These are phyloP conservation scores for Podaxis carcinomalis DNA, from an alignment of 768 basidiomycete genomes.

Conservation along the genomic window DNA sequence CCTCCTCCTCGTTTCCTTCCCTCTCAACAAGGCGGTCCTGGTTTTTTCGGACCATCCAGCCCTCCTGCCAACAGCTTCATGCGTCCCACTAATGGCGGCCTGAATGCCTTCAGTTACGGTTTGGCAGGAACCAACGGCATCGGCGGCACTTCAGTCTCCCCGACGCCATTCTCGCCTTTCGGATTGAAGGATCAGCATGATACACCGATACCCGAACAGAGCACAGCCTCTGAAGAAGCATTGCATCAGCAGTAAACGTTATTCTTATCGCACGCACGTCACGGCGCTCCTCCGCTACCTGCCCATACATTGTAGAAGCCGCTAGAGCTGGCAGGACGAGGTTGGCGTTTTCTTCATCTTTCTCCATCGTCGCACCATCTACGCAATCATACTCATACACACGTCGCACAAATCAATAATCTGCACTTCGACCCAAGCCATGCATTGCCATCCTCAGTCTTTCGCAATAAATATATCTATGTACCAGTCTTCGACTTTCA, in stretches of 20 bases:
- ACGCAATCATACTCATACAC: constrained; percentile 14
- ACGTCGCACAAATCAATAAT: constrained; percentile 12
- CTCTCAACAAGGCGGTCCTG: constrained; percentile 15
- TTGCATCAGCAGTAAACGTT: constrained; percentile 28
- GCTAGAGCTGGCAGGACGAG: constrained; percentile 36
- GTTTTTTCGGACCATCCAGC: constrained; percentile 19
- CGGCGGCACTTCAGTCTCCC: constrained; percentile 15
- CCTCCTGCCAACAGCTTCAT: constrained; percentile 25
- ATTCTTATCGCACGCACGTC: constrained; percentile 18
- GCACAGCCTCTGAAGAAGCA: constrained; percentile 26
- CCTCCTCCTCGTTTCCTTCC: constrained; percentile 43
- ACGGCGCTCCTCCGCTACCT: constrained; percentile 19
- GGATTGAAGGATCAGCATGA: constrained; percentile 27
- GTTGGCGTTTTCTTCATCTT: constrained; percentile 15
- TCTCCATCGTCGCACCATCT: constrained; percentile 19
- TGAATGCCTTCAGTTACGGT: constrained; percentile 24
- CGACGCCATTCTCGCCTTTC: constrained; percentile 33
- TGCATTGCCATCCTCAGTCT: constrained; percentile 13
- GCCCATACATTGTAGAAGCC: constrained; percentile 37
- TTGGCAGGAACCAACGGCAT: constrained; percentile 18
- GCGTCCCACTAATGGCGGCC: constrained; percentile 26
- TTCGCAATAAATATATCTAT: constrained; percentile 17
- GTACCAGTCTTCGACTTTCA: constrained; percentile 14
- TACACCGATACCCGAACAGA: constrained; percentile 34
- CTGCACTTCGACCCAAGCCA: constrained; percentile 8